Percentiles rank a stretch among this genome's conserved stretches.
These are phyloP conservation scores for Kokia cookei DNA, from an alignment of 441 rosid genomes.

Conservation along the genomic window DNA sequence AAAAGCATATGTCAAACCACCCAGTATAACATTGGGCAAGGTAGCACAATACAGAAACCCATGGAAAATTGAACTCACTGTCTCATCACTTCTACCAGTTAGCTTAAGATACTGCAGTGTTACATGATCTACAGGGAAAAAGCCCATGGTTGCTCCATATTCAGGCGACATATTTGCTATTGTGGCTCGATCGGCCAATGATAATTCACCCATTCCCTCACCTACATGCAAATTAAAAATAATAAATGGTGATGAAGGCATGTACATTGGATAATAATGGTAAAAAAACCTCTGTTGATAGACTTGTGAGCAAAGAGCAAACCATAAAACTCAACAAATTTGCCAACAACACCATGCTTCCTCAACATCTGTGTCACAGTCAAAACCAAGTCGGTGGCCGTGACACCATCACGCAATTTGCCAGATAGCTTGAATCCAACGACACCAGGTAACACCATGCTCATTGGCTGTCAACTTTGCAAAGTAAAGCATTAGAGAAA, in stretches of 20 bases:
- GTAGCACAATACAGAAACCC: not conserved
- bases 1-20: not conserved
- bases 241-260: not conserved
- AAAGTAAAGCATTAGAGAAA: constrained; percentile 13
- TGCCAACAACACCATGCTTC: constrained; percentile 73
- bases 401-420: constrained; percentile 48
- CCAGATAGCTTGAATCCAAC: constrained; percentile 59
- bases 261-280: not conserved
- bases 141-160: constrained; percentile 78
- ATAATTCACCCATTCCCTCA: constrained; percentile 51
- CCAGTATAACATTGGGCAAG: not conserved
- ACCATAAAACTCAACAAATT: constrained; percentile 67
- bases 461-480: constrained; percentile 50
- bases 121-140: constrained; percentile 69
- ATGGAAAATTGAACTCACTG: constrained; percentile 28
- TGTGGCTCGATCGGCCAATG: constrained; percentile 64
- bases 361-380: constrained; percentile 60
- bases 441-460: constrained; percentile 72
- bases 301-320: constrained; percentile 3
- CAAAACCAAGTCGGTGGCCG: constrained; percentile 67
- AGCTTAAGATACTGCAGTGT: constrained; percentile 58
- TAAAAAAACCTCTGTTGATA: not conserved
- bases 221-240: constrained; percentile 27
- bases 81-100: constrained; percentile 64
- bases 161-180: constrained; percentile 78